A percentile compares a stretch with the other conserved stretches of the same genome.
Evolutionary conservation across 2,329 filamentous ascomycete species (phyloP).

Genomic region (Sphaerulina musiva): DNA sequence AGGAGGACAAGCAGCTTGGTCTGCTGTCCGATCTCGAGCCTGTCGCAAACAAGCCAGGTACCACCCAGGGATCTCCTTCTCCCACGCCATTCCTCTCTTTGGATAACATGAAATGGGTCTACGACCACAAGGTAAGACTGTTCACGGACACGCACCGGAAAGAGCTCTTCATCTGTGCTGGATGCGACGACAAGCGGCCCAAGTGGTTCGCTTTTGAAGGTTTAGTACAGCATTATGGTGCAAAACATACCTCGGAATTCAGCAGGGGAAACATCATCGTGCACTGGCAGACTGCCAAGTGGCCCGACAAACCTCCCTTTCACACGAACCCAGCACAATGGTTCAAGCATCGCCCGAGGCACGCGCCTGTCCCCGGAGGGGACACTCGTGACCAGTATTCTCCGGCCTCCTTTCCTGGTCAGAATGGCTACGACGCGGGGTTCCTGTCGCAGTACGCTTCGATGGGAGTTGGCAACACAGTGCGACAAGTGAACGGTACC

Average conservation of each 20-base stretch:
- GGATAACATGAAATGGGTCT: slow-evolving; percentile 83
- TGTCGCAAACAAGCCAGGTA: slow-evolving; percentile 9
- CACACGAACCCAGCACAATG: slow-evolving; percentile 46
- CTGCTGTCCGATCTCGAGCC: slow-evolving; percentile 19
- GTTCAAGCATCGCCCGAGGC: slow-evolving; percentile 12
- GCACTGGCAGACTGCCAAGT: slow-evolving; percentile 68
- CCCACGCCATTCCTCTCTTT: slow-evolving; percentile 50
- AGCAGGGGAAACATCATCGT: slow-evolving; percentile 67
- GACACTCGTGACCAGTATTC: slow-evolving; percentile 10
- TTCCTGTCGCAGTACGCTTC: slow-evolving; percentile 4
- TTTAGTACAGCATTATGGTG: slow-evolving; percentile 74
- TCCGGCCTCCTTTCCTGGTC: slow-evolving; percentile 7
- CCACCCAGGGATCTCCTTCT: slow-evolving; percentile 19
- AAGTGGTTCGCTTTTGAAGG: slow-evolving; percentile 72
- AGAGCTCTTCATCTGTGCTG: slow-evolving; percentile 69
- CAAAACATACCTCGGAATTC: slow-evolving; percentile 67
- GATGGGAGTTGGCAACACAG: background rate
- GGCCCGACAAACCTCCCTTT: slow-evolving; percentile 71
- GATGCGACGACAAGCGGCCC: slow-evolving; percentile 54
- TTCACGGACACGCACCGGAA: slow-evolving; percentile 59
- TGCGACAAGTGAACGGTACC: background rate
- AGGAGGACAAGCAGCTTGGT: slow-evolving; percentile 25
- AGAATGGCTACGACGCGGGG: slow-evolving; percentile 1
- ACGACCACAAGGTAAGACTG: slow-evolving; percentile 68
- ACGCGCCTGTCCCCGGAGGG: slow-evolving; percentile 15